Conservation (phyloP, 495 filamentous ascomycete genomes). For the Podospora australis region DNA sequence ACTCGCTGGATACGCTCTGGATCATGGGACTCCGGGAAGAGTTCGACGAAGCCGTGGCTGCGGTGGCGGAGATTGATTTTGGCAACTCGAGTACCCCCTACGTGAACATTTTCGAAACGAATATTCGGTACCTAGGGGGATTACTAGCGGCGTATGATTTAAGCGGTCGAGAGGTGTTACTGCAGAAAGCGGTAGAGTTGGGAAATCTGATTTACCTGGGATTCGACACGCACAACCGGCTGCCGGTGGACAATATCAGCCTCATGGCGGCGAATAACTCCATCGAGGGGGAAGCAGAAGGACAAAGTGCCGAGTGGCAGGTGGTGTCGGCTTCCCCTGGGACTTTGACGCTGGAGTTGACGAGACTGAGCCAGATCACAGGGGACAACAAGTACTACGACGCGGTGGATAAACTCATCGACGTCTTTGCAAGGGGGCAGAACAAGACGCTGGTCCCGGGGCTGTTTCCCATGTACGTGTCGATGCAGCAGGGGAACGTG, state of each 20-base stretch:
- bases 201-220: slow-evolving; percentile 67
- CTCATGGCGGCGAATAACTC: slow-evolving; percentile 71
- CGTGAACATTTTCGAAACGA: slow-evolving; percentile 70
- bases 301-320: slow-evolving; percentile 48
- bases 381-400: slow-evolving; percentile 78
- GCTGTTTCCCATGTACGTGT: slow-evolving; percentile 32
- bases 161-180: slow-evolving; percentile 53
- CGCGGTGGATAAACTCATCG: slow-evolving; percentile 68
- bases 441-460: slow-evolving; percentile 61
- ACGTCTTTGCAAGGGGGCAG: slow-evolving; percentile 65
- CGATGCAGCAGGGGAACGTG: slow-evolving; percentile 23
- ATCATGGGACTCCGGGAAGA: slow-evolving; percentile 82
- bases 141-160: slow-evolving; percentile 72
- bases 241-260: slow-evolving; percentile 59
- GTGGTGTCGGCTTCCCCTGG: slow-evolving; percentile 61
- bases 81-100: slow-evolving; percentile 37
- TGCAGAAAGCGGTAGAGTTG: slow-evolving; percentile 69
- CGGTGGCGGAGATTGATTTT: slow-evolving; percentile 67
- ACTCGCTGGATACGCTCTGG: slow-evolving; percentile 82
- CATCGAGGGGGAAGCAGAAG: too few species aligned
- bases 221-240: slow-evolving; percentile 81
- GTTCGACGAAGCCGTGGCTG: slow-evolving; percentile 66
- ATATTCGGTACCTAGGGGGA: slow-evolving; percentile 68
- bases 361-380: slow-evolving; percentile 72
- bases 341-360: slow-evolving; percentile 76